phyloP scores from a whole-genome alignment of 441 rosid species.

The Capsella rubella region DNA sequence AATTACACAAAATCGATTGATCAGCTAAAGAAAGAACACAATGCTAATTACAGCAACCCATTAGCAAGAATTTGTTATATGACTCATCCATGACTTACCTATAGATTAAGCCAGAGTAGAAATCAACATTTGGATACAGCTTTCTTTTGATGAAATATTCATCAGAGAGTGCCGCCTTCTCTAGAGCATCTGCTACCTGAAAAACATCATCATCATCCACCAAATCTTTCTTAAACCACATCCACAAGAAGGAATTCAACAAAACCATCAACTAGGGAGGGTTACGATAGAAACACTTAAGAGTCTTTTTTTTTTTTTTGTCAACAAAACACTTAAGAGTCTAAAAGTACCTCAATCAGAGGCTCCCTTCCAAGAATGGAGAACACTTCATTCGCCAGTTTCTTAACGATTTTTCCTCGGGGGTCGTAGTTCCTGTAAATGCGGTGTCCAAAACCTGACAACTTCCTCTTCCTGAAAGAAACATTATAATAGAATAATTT shows the following conservation, averaged over 20 bases:
- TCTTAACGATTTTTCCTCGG: conserved; percentile 84
- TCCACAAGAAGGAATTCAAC: background rate
- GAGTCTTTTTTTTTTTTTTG: too few species aligned
- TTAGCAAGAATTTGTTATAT: background rate
- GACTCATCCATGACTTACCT: conserved; percentile 50
- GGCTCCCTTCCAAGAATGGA: conserved; percentile 97
- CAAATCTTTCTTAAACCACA: conserved; percentile 1
- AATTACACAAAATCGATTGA: background rate
- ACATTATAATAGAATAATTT: conserved; percentile 8
- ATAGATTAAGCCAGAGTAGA: conserved; percentile 95
- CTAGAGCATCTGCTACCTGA: conserved; percentile 94
- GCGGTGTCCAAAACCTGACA: conserved; percentile 99
- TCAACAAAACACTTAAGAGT: too few species aligned
- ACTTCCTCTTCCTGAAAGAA: conserved; percentile 76
- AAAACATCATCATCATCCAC: conserved; percentile 6
- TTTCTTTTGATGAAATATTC: conserved; percentile 90
- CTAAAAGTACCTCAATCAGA: conserved; percentile 76
- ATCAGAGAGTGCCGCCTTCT: conserved; percentile 94
- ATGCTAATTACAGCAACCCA: background rate
- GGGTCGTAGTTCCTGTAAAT: conserved; percentile 98
- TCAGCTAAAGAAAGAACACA: background rate
- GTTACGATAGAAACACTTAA: background rate
- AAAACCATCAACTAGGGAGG: background rate
- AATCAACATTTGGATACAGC: conserved; percentile 96
- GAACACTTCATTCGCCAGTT: conserved; percentile 94